Conservation (phyloP, 2,329 filamentous ascomycete genomes). For the Chaetomiaceae sp. region DNA sequence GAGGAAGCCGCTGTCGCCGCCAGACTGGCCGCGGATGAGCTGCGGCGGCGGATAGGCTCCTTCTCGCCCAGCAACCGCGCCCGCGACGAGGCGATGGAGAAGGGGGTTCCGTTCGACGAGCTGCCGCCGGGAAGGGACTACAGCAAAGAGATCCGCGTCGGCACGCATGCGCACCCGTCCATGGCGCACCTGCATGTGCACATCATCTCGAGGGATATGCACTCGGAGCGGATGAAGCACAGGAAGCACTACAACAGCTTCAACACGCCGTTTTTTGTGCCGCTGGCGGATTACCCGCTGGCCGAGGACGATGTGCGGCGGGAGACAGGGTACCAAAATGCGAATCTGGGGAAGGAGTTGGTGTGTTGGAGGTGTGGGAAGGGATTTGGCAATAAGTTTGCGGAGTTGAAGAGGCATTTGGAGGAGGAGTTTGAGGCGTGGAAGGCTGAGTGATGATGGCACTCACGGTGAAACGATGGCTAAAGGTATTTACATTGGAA, state of each 20-base stretch:
- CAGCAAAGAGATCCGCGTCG: constrained; percentile 66
- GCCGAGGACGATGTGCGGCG: constrained; percentile 59
- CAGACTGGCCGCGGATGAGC: constrained; percentile 65
- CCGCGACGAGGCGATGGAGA: constrained; percentile 60
- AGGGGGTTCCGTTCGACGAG: constrained; percentile 60
- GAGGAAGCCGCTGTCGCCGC: constrained; percentile 59
- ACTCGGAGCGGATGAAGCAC: constrained; percentile 67
- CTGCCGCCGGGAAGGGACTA: constrained; percentile 75
- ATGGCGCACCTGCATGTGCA: constrained; percentile 94
- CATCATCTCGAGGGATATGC: constrained; percentile 75
- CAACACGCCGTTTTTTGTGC: constrained; percentile 76
- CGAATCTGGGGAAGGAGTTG: constrained; percentile 63
- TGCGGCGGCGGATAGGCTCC: constrained; percentile 63
- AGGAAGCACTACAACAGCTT: constrained; percentile 93
- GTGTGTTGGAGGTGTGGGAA: constrained; percentile 79
- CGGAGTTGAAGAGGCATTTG: constrained; percentile 68
- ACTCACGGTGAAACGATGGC: too few species aligned
- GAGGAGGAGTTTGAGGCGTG: constrained; percentile 53
- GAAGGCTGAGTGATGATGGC: constrained; percentile 28
- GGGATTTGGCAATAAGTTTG: constrained; percentile 71
- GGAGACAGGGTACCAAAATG: constrained; percentile 45
- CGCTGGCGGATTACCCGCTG: constrained; percentile 75
- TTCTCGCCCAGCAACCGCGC: constrained; percentile 59
- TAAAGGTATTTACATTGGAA: too few species aligned
- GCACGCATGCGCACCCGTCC: constrained; percentile 81